Evolutionary conservation across 2,329 filamentous ascomycete genomes (phyloP), one percentile per base, ranked within the genome.

Genomic region (Trichoderma koningiopsis): DNA sequence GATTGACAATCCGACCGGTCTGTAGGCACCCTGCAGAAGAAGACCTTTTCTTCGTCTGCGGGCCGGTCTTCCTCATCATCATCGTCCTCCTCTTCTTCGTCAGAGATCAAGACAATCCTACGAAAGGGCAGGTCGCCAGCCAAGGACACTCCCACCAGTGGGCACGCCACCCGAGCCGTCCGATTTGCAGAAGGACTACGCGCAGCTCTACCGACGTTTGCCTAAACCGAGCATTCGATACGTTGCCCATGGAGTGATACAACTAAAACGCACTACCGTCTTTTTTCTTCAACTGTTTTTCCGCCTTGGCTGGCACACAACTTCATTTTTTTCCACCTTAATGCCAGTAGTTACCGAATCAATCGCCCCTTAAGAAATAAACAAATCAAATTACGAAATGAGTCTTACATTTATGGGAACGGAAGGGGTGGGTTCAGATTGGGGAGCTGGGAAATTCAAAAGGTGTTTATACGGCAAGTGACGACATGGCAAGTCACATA

Each of bases 1-100:
- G 95, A 97, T 90, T 99, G 93, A 95, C 89, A 89, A 88, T 88
- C 86, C 86, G 88, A 91, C 88, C 88, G 88, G 88, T 83, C 87
- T 87, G 84, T 81, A 80, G 87, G 86, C 78, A 80, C 77, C 79
- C 80, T 79, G 79, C 78, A 75, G 74, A 79, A 79, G 76, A 79
- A 83, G 77, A 79, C 77, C 74, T 72, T 75, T 75, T 80, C 82
- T 77, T 80, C 78, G 81, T 86, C 86, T 85, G 85, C 85, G 86
- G 87, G 85, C 87, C 87, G 87, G 87, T 89, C 86, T 83, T 83
- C 81, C 80, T 78, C 79, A 79, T 78, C 79, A 79, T 81, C 83
- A 77, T 81, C 83, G 77, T 76, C 81, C 66, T 77, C 78, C 73
- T 74, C 80, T 73, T 74, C 78, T 75, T 79, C 79, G 74, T 76